These are phyloP conservation scores for Gymnopilus junonius DNA, from an alignment of 768 basidiomycete genomes.

Conservation along the genomic window DNA sequence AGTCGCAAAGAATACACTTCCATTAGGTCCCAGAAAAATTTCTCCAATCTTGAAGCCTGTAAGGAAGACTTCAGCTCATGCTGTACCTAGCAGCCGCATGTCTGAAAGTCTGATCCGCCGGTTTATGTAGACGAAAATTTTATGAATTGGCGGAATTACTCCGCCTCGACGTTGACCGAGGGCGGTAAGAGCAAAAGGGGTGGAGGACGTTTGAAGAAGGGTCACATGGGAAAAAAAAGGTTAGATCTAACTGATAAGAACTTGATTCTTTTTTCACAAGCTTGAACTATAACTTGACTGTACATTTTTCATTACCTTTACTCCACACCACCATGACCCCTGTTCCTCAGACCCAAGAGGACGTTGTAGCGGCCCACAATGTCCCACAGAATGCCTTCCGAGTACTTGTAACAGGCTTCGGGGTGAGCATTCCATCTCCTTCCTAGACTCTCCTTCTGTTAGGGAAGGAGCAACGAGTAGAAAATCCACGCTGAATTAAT, in stretches of 20 bases:
- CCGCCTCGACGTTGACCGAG: too few relatives aligned
- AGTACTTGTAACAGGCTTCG: slow-evolving; percentile 42
- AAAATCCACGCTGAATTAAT: background rate
- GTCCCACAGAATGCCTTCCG: slow-evolving; percentile 30
- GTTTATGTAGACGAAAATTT: too few relatives aligned
- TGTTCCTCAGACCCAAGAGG: background rate
- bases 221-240: background rate
- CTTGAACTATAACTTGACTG: background rate
- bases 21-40: too few relatives aligned
- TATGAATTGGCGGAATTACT: too few relatives aligned
- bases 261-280: background rate
- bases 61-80: too few relatives aligned
- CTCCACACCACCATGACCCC: background rate
- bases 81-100: too few relatives aligned
- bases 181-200: too few relatives aligned
- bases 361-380: background rate
- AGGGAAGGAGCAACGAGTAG: background rate
- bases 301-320: background rate
- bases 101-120: too few relatives aligned
- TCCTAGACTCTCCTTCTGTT: background rate
- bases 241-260: background rate
- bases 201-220: background rate
- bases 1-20: too few relatives aligned
- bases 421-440: slow-evolving; percentile 29
- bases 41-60: too few relatives aligned